A percentile compares a stretch with the other conserved stretches of the same genome.
phyloP scores from a whole-genome alignment of 345 rosid genomes.

The Nephelium lappaceum region DNA sequence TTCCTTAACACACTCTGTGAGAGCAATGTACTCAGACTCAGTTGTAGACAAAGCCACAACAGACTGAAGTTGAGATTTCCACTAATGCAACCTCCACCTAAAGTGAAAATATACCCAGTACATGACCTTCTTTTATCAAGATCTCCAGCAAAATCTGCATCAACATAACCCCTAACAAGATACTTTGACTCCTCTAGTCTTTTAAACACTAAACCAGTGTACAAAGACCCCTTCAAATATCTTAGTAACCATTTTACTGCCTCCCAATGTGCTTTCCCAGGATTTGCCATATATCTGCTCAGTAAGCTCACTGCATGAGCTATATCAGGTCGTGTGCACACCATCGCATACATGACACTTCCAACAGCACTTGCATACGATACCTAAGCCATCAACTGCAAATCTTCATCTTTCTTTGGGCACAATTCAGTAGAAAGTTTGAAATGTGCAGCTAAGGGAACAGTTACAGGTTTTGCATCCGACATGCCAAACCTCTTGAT shows the following conservation, averaged over 20 bases:
- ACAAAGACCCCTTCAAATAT: not conserved
- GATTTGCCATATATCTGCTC: not conserved
- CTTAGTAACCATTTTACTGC: not conserved
- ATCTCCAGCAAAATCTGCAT: not conserved
- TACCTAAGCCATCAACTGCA: no score
- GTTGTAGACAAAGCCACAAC: not conserved
- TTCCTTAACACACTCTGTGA: not conserved
- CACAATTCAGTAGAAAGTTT: no score
- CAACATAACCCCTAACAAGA: not conserved
- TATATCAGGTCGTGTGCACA: not conserved
- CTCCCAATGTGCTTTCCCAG: not conserved
- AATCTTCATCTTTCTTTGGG: no score
- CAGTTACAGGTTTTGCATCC: no score
- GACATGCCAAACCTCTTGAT: no score
- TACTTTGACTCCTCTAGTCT: not conserved
- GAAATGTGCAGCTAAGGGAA: no score
- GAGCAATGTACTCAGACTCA: not conserved
- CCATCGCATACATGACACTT: not conserved
- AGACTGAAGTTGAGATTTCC: not conserved
- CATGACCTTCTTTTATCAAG: not conserved
- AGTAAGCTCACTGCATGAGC: not conserved
- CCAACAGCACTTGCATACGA: not conserved
- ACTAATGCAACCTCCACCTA: not conserved
- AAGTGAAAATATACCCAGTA: not conserved
- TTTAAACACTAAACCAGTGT: not conserved